Base-by-base conservation (phyloP, 2,329 filamentous ascomycete species). In the Hymenoscyphus fructigenus region DNA sequence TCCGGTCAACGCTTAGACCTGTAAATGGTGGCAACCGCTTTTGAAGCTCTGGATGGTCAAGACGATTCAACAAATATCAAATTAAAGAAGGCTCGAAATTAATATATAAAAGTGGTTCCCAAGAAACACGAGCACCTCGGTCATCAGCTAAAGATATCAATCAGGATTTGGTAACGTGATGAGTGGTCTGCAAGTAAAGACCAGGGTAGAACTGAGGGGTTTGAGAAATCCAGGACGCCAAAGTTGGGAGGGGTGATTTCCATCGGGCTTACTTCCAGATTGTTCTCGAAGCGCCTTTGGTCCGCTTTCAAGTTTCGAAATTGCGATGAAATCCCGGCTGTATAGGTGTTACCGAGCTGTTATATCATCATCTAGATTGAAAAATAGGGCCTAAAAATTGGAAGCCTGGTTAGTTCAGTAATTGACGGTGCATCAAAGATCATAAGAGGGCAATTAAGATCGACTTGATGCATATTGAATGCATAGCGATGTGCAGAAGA, bases 1-100 rank as follows among this genome's bases (percentile, higher is more conserved):
- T 15, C 9, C 14, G 23, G 34, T 44, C 57, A 28, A 59, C 57
- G 57, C 57, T 59, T 59, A 15, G 57, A 59, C 57, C 29, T 59
- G 34, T 15, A 12, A 15, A 36, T 36, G 34, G 34, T 36, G 34
- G 34, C 34, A 36, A 36, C 14, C 10, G 34, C 34, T 14, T 36
- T 15, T 36, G 34, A 23, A 59, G 17, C 20, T 38, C 9, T 59
- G 57, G 12, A 36, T 59, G 57, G 34, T 44, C 36, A 12, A 26
- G 20, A 44, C 5, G 4, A n/a, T 38, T 59, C 2, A 59, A 20
- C 9, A 23, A 14, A 14, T 34, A 29, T 36, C 20, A 14, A 41
- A 38, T 20, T 2, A 10, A 36, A 36, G 29, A 58, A 14, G 29
- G 34, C 12, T 59, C 32, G 15, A 20, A 14, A 29, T 23, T 14